phyloP scores from a whole-genome alignment of 1,139 yeast genomes.

The Kurtzmaniella natalensis region DNA sequence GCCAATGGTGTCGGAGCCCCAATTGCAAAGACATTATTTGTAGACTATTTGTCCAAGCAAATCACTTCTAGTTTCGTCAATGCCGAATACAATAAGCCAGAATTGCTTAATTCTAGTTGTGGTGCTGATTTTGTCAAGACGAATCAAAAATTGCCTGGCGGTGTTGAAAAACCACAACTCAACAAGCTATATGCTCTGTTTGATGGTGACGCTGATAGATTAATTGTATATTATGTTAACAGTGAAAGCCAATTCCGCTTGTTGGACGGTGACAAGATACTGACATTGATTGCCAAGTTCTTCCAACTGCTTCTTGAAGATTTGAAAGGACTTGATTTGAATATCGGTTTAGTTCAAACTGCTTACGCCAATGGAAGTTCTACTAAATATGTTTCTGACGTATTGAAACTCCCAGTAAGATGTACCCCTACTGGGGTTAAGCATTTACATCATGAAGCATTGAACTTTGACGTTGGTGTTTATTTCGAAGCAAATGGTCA shows the following conservation, averaged over 20 bases:
- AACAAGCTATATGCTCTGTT: slow-evolving; percentile 70
- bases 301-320: slow-evolving; percentile 46
- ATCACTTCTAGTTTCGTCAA: slow-evolving; percentile 54
- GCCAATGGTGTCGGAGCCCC: slow-evolving; percentile 98
- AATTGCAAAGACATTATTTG: slow-evolving; percentile 50
- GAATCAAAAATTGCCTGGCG: slow-evolving; percentile 71
- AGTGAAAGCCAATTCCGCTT: slow-evolving; percentile 50
- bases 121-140: slow-evolving; percentile 98
- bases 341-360: slow-evolving; percentile 89
- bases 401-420: slow-evolving; percentile 69
- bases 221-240: slow-evolving; percentile 74
- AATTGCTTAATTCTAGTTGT: slow-evolving; percentile 66
- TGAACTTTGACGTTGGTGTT: slow-evolving; percentile 80
- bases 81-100: slow-evolving; percentile 51
- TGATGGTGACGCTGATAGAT: slow-evolving; percentile 97
- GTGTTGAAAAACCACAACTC: slow-evolving; percentile 37
- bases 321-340: slow-evolving; percentile 37
- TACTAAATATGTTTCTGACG: slow-evolving; percentile 62
- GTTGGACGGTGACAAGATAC: slow-evolving; percentile 91
- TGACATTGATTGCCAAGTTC: slow-evolving; percentile 76
- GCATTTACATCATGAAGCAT: slow-evolving; percentile 88
- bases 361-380: slow-evolving; percentile 97
- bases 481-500: slow-evolving; percentile 99
- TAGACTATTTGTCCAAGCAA: slow-evolving; percentile 35
- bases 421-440: slow-evolving; percentile 97